Evolutionary conservation across 768 basidiomycete species (phyloP), one percentile per base, ranked within the genome.

Genomic region (Arthromyces matolae): DNA sequence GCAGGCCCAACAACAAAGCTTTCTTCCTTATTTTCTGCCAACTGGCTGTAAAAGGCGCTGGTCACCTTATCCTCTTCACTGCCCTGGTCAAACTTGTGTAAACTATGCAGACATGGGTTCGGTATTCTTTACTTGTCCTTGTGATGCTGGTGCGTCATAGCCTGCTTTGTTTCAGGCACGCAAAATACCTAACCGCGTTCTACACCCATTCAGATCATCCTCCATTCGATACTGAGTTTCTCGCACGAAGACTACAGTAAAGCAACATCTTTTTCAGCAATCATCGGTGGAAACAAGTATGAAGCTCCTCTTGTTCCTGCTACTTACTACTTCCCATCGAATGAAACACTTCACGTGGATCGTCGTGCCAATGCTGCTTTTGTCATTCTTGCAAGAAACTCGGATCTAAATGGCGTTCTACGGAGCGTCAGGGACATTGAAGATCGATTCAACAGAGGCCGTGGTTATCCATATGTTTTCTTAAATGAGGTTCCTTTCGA

Each of bases 401-500:
- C 68, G 25, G 86, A 89, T 50, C 54, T 84, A 6, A 53, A 73
- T n/a, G 73, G 76, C 14, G 77, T 83, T 35, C 65, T 86, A 44
- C 66, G 68, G 31, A 85, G 83, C 53, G 81, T 93, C 55, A 77
- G 77, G 52, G 78, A 86, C 63, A 67, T 92, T 52, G 93, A 95
- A 67, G 80, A 86, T 52, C 69, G 82, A 32, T 93, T 93, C 71
- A 97, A 97, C 66, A 69, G 72, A 35, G 78, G 75, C 51, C 87
- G 80, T 56, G 73, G 77, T 18, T 95, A 96, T 59, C 89, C 91
- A 4, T 96, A 89, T 64, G 84, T 92, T 20, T 87, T 96, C 67
- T 71, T 97, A 50, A 95, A 95, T 62, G 93, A 96, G 40, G 78
- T 80, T 52, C 78, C 80, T 0, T 95, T 95, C 64, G 71, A 77